phyloP scores from a whole-genome alignment of 2,329 filamentous ascomycete species.

The Falciphora oryzae region DNA sequence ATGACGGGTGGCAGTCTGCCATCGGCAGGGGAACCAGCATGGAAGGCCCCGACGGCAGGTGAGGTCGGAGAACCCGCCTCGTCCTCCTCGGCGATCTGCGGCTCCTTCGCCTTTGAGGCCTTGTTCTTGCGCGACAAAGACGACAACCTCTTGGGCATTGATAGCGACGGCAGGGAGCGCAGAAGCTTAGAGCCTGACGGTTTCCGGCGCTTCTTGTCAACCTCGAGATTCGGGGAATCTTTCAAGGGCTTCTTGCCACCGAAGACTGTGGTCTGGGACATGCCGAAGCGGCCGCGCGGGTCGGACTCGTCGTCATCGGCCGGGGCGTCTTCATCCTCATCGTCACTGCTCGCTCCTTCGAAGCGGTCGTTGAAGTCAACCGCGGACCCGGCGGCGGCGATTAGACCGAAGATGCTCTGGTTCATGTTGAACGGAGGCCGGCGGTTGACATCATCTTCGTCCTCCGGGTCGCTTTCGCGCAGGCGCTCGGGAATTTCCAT shows the following conservation, averaged over 20 bases:
- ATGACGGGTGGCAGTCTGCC: slow-evolving; percentile 63
- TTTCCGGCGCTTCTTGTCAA: slow-evolving; percentile 7
- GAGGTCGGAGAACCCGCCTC: slow-evolving; percentile 21
- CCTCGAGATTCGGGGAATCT: slow-evolving; percentile 17
- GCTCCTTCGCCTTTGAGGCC: slow-evolving; percentile 33
- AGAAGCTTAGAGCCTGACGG: slow-evolving; percentile 41
- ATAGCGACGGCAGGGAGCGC: slow-evolving; percentile 53
- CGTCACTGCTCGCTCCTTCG: slow-evolving; percentile 74
- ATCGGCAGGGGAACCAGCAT: slow-evolving; percentile 21
- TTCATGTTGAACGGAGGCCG: slow-evolving; percentile 66
- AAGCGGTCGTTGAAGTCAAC: slow-evolving; percentile 79
- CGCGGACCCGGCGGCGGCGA: slow-evolving; percentile 78
- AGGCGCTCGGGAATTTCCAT: slow-evolving; percentile 50
- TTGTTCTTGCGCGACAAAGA: slow-evolving; percentile 27
- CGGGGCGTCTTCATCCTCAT: slow-evolving; percentile 48
- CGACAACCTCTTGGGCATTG: slow-evolving; percentile 37
- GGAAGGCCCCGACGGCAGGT: not conserved
- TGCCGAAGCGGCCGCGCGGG: slow-evolving; percentile 10
- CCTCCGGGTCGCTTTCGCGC: slow-evolving; percentile 41
- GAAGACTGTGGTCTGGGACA: slow-evolving; percentile 34
- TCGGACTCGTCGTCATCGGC: slow-evolving; percentile 12
- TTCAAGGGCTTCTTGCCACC: not conserved
- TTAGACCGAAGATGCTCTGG: slow-evolving; percentile 89
- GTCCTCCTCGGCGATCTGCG: slow-evolving; percentile 26
- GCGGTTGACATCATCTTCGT: slow-evolving; percentile 42